Conservation (phyloP, 345 rosid genomes). For the Iberis pinnata region DNA sequence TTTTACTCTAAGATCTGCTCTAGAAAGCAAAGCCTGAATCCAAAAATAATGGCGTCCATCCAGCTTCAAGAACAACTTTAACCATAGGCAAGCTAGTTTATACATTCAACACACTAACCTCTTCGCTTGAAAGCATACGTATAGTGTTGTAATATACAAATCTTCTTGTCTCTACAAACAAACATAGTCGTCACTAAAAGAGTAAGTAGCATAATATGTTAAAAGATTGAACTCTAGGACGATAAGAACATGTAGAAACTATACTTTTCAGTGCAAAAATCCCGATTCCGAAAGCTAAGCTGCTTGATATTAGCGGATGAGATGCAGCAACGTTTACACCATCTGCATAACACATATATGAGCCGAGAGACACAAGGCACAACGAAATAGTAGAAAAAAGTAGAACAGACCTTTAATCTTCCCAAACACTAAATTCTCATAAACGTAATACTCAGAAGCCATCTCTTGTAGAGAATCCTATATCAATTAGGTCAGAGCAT, state of each 20-base stretch:
- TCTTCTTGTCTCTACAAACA: slow-evolving; percentile 66
- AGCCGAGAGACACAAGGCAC: not conserved
- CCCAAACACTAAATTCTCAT: slow-evolving; percentile 49
- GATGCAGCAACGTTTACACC: slow-evolving; percentile 57
- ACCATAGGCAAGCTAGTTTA: not conserved
- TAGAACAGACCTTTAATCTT: slow-evolving; percentile 55
- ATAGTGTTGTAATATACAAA: slow-evolving; percentile 58
- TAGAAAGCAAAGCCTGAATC: slow-evolving; percentile 58
- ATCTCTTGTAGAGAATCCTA: slow-evolving; percentile 55
- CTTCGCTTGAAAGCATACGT: slow-evolving; percentile 63
- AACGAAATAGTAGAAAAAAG: not conserved
- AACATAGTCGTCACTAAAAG: slow-evolving; percentile 2
- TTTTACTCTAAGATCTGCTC: slow-evolving; percentile 77
- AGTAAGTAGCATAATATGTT: not conserved
- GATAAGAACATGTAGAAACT: not conserved
- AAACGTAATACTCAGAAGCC: slow-evolving; percentile 46
- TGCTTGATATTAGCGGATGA: slow-evolving; percentile 49
- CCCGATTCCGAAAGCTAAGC: slow-evolving; percentile 54
- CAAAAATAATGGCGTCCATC: slow-evolving; percentile 18
- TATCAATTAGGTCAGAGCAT: too few species aligned
- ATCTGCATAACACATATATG: slow-evolving; percentile 37
- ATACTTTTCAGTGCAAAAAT: slow-evolving; percentile 52
- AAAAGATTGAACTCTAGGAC: not conserved
- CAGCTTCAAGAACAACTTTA: not conserved
- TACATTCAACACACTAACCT: slow-evolving; percentile 39